Evolutionary conservation across 148 eudicot genomes (phyloP).

Genomic region (Mesembryanthemum crystallinum): DNA sequence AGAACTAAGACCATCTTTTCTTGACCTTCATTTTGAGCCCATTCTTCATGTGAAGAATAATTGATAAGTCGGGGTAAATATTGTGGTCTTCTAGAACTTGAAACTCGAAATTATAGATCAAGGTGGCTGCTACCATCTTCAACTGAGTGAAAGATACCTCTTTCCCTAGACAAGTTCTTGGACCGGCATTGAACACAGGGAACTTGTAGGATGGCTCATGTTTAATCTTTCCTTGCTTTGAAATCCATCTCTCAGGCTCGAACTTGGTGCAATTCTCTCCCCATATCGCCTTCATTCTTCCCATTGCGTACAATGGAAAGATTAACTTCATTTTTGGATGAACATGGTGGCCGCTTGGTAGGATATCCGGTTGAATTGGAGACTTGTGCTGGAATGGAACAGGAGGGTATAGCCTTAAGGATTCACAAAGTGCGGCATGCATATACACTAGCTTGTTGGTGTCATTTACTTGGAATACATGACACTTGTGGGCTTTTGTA

Average conservation of each 20-base stretch:
- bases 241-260: conserved; percentile 36
- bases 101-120: conserved; percentile 32
- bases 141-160: conserved; percentile 30
- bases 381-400: conserved; percentile 31
- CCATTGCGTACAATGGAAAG: conserved; percentile 27
- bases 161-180: conserved; percentile 32
- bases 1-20: conserved; percentile 19
- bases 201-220: conserved; percentile 26
- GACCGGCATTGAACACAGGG: conserved; percentile 25
- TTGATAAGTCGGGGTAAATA: conserved; percentile 32
- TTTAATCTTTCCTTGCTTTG: conserved; percentile 3
- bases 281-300: conserved; percentile 29
- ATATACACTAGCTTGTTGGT: conserved; percentile 24
- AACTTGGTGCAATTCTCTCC: conserved; percentile 27
- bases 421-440: conserved; percentile 26
- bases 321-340: conserved; percentile 24
- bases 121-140: conserved; percentile 32
- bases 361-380: conserved; percentile 21
- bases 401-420: conserved; percentile 31
- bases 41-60: conserved; percentile 41
- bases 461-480: conserved; percentile 9
- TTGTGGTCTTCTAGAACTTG: conserved; percentile 30
- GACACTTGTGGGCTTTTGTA: not conserved
- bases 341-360: conserved; percentile 28
- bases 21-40: conserved; percentile 38